These are phyloP conservation scores for Hymenoscyphus occultus DNA, from an alignment of 2,329 filamentous ascomycete genomes.

Conservation along the genomic window DNA sequence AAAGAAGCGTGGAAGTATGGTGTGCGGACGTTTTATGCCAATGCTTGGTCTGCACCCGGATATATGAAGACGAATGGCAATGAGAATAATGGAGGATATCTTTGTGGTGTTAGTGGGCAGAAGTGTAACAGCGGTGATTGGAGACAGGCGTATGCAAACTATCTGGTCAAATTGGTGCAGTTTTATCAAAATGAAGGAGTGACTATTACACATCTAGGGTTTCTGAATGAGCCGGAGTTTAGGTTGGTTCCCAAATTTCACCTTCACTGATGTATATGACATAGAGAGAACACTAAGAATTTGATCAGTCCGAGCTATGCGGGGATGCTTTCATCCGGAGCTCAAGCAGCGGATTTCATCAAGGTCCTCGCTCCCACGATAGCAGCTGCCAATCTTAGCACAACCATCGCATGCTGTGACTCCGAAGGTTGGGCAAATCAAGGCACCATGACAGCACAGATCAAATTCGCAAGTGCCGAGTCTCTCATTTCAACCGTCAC, in stretches of 20 bases:
- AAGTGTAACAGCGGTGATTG: constrained; percentile 44
- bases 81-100: constrained; percentile 43
- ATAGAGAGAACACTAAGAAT: neutral
- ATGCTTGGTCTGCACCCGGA: constrained; percentile 50
- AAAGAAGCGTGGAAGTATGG: constrained; percentile 45
- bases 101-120: constrained; percentile 44
- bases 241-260: constrained; percentile 7
- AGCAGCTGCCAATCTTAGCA: constrained; percentile 38
- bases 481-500: constrained; percentile 41
- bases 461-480: constrained; percentile 40
- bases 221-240: constrained; percentile 45
- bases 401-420: constrained; percentile 45
- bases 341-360: constrained; percentile 51
- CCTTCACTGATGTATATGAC: neutral
- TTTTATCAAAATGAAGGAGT: constrained; percentile 43
- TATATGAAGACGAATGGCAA: constrained; percentile 51
- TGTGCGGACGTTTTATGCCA: constrained; percentile 46
- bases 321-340: constrained; percentile 45
- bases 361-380: constrained; percentile 41
- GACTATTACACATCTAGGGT: constrained; percentile 42
- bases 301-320: constrained; percentile 39
- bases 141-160: constrained; percentile 48
- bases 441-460: constrained; percentile 38
- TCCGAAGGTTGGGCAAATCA: constrained; percentile 43
- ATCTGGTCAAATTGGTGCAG: constrained; percentile 47